Conservation (phyloP, 2,329 filamentous ascomycete species). For the Fusarium stilboides region DNA sequence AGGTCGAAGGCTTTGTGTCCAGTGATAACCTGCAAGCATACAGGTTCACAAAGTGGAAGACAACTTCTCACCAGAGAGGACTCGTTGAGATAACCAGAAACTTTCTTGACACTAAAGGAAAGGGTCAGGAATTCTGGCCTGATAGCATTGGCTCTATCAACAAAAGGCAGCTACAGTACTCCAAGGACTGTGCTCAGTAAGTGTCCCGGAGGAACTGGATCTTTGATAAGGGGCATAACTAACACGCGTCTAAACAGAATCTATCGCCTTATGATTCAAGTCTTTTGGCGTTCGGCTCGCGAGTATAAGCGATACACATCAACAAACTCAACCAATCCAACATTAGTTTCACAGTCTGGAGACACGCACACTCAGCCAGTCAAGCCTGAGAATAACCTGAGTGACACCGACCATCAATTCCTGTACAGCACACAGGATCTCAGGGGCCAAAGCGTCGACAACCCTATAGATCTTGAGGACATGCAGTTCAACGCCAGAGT, state of each 20-base stretch:
- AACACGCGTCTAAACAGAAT: slow-evolving; percentile 14
- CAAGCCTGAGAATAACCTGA: not conserved
- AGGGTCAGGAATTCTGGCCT: slow-evolving; percentile 42
- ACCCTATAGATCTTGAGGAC: slow-evolving; percentile 28
- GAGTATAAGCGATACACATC: slow-evolving; percentile 22
- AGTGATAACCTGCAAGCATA: not conserved
- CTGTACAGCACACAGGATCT: not conserved
- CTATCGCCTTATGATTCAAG: slow-evolving; percentile 22
- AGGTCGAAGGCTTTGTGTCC: slow-evolving; percentile 26
- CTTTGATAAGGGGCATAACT: not conserved
- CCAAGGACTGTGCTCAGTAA: slow-evolving; percentile 24
- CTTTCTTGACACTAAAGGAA: slow-evolving; percentile 35
- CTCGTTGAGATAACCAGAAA: slow-evolving; percentile 35
- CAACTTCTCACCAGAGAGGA: slow-evolving; percentile 30
- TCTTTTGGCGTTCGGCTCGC: slow-evolving; percentile 26
- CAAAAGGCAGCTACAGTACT: slow-evolving; percentile 22
- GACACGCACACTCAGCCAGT: accelerated
- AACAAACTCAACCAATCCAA: accelerated
- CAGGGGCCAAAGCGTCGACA: slow-evolving; percentile 5
- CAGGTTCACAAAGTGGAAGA: slow-evolving; percentile 31
- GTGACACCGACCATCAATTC: not conserved
- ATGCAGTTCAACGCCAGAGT: not conserved
- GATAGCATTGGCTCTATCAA: not conserved
- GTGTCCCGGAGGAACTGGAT: not conserved
- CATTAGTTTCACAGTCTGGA: not conserved